Percentiles rank a stretch among this genome's conserved stretches.
Evolutionary conservation across 192 early-diverging fungal genomes (phyloP).

Genomic region (Coemansia sp.): DNA sequence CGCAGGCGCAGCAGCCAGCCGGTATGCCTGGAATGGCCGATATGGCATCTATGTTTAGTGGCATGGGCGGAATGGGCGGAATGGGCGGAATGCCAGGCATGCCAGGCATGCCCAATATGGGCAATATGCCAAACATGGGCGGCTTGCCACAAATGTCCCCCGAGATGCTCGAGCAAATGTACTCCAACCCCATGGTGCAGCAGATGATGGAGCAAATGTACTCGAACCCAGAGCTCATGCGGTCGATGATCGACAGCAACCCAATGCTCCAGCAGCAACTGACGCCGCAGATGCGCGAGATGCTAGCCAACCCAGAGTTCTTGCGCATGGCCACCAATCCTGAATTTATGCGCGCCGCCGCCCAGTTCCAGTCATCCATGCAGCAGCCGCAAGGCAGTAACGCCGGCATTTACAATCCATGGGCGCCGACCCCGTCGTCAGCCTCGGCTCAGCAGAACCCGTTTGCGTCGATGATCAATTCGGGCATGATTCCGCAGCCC

Average conservation of each 20-base stretch:
- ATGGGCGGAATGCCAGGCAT: conserved; percentile 58
- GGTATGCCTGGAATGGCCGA: conserved; percentile 43
- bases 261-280: conserved; percentile 73
- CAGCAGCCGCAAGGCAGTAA: conserved; percentile 23
- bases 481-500: conserved; percentile 3
- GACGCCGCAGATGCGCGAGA: conserved; percentile 83
- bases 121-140: conserved; percentile 67
- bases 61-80: conserved; percentile 55
- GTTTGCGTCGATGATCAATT: not conserved
- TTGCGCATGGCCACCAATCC: conserved; percentile 86
- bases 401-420: conserved; percentile 39
- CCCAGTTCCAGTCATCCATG: conserved; percentile 61
- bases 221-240: conserved; percentile 83
- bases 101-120: conserved; percentile 59
- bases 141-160: conserved; percentile 61
- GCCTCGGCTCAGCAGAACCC: not conserved
- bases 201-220: conserved; percentile 79
- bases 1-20: not conserved
- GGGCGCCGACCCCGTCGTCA: conserved; percentile 28
- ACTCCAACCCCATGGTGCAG: conserved; percentile 82
- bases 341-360: conserved; percentile 70
- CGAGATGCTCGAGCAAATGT: conserved; percentile 65
- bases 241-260: conserved; percentile 79
- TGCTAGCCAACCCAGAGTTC: conserved; percentile 77
- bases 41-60: conserved; percentile 37